Percentiles rank a stretch among this genome's conserved stretches.
Conservation (phyloP, 1,284 basidiomycete genomes). For the Leucoagaricus sp. region DNA sequence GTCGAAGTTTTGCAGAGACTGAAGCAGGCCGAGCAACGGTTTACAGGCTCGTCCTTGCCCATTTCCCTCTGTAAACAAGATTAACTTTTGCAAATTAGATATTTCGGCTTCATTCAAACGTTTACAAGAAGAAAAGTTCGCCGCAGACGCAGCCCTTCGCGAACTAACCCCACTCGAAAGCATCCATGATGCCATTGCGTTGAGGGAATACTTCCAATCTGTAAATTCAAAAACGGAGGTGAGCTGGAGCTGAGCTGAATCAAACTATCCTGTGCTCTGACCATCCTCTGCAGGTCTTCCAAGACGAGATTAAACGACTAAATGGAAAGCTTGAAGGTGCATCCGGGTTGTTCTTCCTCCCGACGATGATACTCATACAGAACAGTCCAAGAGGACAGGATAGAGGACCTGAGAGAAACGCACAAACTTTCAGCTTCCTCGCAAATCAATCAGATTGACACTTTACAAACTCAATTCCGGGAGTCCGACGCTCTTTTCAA, state of each 20-base stretch:
- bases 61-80: slow-evolving; percentile 10
- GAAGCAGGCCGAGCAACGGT: slow-evolving; percentile 70
- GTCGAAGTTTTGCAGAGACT: slow-evolving; percentile 65
- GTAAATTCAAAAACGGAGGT: slow-evolving; percentile 73
- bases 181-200: slow-evolving; percentile 61
- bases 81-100: slow-evolving; percentile 42
- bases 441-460: slow-evolving; percentile 72
- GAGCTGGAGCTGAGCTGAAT: no score
- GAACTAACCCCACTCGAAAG: slow-evolving; percentile 75
- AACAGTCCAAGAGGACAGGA: slow-evolving; percentile 79
- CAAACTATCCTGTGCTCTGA: not conserved
- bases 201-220: slow-evolving; percentile 76
- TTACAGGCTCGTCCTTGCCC: slow-evolving; percentile 52
- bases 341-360: not conserved
- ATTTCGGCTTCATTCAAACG: slow-evolving; percentile 76
- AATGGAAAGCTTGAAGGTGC: slow-evolving; percentile 73
- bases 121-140: slow-evolving; percentile 68
- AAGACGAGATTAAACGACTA: slow-evolving; percentile 75
- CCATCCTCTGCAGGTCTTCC: slow-evolving; percentile 48
- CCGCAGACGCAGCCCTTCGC: slow-evolving; percentile 71
- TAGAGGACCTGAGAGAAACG: slow-evolving; percentile 82
- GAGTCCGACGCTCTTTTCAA: slow-evolving; percentile 71
- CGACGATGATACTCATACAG: not conserved
- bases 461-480: slow-evolving; percentile 65
- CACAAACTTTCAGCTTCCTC: slow-evolving; percentile 79